A percentile compares a stretch with the other conserved stretches of the same genome.
Evolutionary conservation across 148 eudicot species (phyloP).

Genomic region (Rhododendron ferrugineum): DNA sequence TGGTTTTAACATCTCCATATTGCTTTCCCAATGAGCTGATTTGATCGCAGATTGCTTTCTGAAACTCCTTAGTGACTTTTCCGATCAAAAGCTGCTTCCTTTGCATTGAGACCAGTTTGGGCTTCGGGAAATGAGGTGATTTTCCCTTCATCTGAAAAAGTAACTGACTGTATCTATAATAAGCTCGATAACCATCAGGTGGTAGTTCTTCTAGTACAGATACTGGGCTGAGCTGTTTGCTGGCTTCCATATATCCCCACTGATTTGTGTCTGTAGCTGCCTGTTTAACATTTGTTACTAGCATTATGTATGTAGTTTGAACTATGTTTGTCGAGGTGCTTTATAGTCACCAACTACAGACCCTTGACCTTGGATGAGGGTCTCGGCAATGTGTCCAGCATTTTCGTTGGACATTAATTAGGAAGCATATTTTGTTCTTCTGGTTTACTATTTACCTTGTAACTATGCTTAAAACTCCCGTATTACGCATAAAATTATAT

Average conservation of each 20-base stretch:
- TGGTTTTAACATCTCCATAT: background rate
- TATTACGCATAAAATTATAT: background rate
- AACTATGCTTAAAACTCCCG: background rate
- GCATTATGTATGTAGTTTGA: background rate
- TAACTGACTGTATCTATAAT: background rate
- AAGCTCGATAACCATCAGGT: constrained; percentile 10
- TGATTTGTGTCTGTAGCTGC: background rate
- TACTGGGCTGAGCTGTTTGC: constrained; percentile 13
- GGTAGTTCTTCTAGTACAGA: constrained; percentile 13
- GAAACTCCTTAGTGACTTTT: constrained; percentile 1
- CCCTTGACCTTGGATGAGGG: background rate
- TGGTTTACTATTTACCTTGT: background rate
- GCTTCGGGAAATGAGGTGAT: background rate
- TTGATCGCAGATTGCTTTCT: constrained; percentile 7
- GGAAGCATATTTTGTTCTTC: background rate
- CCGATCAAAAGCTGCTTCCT: constrained; percentile 1
- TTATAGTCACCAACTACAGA: background rate
- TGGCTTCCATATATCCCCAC: background rate
- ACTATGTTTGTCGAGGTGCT: background rate
- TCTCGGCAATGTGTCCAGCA: background rate
- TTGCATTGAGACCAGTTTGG: constrained; percentile 4
- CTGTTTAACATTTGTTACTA: background rate
- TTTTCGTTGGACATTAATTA: background rate
- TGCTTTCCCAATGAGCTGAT: background rate
- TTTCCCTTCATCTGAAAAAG: background rate